A percentile compares a stretch with the other conserved stretches of the same genome.
Conservation (phyloP, 2,329 filamentous ascomycete genomes). For the Myriosclerotinia duriaeana region DNA sequence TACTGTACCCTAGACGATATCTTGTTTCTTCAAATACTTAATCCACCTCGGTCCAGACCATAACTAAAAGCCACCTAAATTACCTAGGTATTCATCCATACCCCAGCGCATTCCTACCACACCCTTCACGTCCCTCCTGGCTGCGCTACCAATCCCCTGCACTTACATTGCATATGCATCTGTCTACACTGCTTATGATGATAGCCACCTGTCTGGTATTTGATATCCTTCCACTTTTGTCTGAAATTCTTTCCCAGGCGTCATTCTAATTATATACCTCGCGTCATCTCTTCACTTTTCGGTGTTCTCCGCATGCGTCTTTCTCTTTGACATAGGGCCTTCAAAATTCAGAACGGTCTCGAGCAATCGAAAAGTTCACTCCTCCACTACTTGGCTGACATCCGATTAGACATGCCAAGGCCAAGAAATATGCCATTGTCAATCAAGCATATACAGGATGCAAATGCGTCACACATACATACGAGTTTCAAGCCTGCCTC, state of each 20-base stretch:
- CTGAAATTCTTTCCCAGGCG: background rate
- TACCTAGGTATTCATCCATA: background rate
- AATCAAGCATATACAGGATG: constrained; percentile 17
- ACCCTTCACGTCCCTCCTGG: background rate
- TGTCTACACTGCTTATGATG: background rate
- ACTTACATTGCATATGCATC: constrained; percentile 17
- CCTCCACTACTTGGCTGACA: constrained; percentile 2
- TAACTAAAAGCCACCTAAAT: constrained; percentile 4
- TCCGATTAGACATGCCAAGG: constrained; percentile 6
- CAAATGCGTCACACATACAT: constrained; percentile 5
- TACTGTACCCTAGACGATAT: background rate
- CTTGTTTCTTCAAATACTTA: constrained; percentile 3
- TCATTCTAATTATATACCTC: background rate
- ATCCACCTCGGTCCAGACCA: constrained; percentile 9
- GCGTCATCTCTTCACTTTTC: background rate
- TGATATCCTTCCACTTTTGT: background rate
- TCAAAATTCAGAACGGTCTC: background rate
- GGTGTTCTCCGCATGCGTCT: background rate
- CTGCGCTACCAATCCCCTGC: constrained; percentile 6
- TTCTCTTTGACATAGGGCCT: too few relatives aligned
- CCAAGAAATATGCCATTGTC: constrained; percentile 12
- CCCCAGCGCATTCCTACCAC: background rate
- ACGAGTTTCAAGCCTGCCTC: constrained; percentile 3
- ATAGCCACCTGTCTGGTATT: background rate
- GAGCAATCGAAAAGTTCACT: background rate